phyloP scores from a whole-genome alignment of 2,329 filamentous ascomycete genomes.

The Alternaria dauci region DNA sequence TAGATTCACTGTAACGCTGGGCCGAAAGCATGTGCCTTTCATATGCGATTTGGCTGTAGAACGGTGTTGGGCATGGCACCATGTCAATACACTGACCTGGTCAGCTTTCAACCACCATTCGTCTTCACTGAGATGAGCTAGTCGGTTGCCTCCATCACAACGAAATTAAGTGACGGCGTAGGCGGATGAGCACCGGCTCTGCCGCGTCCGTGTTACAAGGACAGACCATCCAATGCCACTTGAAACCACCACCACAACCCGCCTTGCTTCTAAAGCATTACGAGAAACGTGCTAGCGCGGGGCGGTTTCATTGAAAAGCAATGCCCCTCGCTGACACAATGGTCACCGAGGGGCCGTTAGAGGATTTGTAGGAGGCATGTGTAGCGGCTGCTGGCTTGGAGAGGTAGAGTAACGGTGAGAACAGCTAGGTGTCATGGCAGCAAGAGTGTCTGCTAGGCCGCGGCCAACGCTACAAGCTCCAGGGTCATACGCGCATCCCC shows the following conservation, averaged over 20 bases:
- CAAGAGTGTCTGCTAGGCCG: conserved; percentile 26
- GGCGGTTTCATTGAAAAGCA: conserved; percentile 33
- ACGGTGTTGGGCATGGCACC: conserved; percentile 2
- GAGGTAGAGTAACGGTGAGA: conserved; percentile 26
- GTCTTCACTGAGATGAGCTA: conserved; percentile 7
- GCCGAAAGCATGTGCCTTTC: conserved; percentile 5
- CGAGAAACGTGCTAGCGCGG: conserved; percentile 48
- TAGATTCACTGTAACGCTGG: neutral
- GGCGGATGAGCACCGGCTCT: conserved; percentile 32
- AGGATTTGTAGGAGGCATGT: conserved; percentile 9
- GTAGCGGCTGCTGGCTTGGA: conserved; percentile 10
- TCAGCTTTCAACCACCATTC: conserved; percentile 1
- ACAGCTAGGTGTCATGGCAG: conserved; percentile 18
- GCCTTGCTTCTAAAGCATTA: conserved; percentile 44
- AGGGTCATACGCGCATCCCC: conserved; percentile 23
- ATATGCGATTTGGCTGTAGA: neutral
- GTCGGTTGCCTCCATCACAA: conserved; percentile 8
- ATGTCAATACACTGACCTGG: conserved; percentile 4
- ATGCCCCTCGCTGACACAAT: conserved; percentile 27
- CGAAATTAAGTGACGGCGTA: conserved; percentile 36
- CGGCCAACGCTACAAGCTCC: conserved; percentile 26
- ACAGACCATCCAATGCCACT: conserved; percentile 31
- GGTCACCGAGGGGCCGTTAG: conserved; percentile 19
- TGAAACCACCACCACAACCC: conserved; percentile 42
- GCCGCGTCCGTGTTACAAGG: conserved; percentile 34